Evolutionary conservation across 2,329 filamentous ascomycete species (phyloP).

Genomic region (Ceratocystis huliohia): DNA sequence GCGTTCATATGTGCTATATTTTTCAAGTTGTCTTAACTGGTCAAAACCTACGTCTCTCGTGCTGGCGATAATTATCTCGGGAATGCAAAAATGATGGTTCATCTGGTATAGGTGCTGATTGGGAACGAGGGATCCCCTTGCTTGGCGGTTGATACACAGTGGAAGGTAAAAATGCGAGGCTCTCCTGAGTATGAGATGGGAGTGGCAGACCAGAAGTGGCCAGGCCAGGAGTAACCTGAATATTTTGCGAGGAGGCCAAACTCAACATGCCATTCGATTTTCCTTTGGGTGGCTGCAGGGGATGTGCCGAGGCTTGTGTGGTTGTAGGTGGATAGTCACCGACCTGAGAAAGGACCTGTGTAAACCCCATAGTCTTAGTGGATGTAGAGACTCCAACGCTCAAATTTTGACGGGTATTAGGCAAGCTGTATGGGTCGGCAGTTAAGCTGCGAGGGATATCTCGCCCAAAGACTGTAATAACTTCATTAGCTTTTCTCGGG

Average conservation of each 20-base stretch:
- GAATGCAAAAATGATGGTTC: slow-evolving; percentile 24
- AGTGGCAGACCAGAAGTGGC: slow-evolving; percentile 42
- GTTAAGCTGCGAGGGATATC: slow-evolving; percentile 50
- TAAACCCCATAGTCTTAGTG: slow-evolving; percentile 77
- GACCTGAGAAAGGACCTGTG: slow-evolving; percentile 43
- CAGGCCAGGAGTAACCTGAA: slow-evolving; percentile 33
- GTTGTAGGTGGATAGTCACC: slow-evolving; percentile 19
- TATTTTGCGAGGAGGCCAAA: not conserved
- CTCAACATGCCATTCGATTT: not conserved
- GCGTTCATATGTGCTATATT: not conserved
- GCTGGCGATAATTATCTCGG: not conserved
- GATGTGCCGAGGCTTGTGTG: not conserved
- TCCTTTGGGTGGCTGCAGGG: not conserved
- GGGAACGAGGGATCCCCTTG: slow-evolving; percentile 43
- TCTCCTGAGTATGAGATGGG: slow-evolving; percentile 32
- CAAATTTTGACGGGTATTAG: slow-evolving; percentile 37
- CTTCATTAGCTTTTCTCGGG: slow-evolving; percentile 24
- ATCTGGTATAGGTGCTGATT: slow-evolving; percentile 44
- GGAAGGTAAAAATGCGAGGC: slow-evolving; percentile 42
- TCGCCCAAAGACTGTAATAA: slow-evolving; percentile 30
- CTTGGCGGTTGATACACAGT: slow-evolving; percentile 48
- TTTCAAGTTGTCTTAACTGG: not conserved
- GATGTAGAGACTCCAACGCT: slow-evolving; percentile 77
- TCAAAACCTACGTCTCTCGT: not conserved
- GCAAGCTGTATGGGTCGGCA: slow-evolving; percentile 44